phyloP scores from a whole-genome alignment of 2,329 filamentous ascomycete genomes.

The Neofusicoccum sp. region DNA sequence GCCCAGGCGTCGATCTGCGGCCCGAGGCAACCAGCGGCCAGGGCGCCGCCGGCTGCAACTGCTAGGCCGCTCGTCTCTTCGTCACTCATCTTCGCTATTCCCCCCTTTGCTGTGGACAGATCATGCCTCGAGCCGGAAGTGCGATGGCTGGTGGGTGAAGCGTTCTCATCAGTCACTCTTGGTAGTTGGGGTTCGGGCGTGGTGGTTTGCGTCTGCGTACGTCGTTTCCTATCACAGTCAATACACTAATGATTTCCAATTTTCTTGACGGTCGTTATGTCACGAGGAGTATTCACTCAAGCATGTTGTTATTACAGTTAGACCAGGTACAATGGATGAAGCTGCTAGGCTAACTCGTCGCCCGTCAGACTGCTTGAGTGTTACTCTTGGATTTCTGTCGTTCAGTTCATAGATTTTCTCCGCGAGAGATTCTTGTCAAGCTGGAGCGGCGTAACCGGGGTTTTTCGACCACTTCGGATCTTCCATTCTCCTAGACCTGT shows the following conservation, averaged over 20 bases:
- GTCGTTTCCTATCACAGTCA: conserved; percentile 18
- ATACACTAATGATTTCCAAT: conserved; percentile 20
- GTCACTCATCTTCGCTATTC: conserved; percentile 17
- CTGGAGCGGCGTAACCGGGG: not conserved
- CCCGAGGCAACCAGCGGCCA: conserved; percentile 58
- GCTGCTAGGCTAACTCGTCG: conserved; percentile 9
- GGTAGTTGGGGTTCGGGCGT: conserved; percentile 19
- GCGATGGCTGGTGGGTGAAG: not conserved
- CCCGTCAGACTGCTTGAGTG: not conserved
- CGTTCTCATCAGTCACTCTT: conserved; percentile 12
- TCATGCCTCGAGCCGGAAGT: conserved; percentile 4
- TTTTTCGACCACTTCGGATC: not conserved
- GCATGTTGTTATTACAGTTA: conserved; percentile 16
- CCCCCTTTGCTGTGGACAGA: conserved; percentile 16
- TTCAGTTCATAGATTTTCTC: not conserved
- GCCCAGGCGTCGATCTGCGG: conserved; percentile 66
- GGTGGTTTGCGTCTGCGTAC: conserved; percentile 17
- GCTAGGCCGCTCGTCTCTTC: conserved; percentile 43
- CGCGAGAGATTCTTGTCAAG: not conserved
- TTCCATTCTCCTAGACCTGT: not conserved
- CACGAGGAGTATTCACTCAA: conserved; percentile 12
- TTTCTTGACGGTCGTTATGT: conserved; percentile 18
- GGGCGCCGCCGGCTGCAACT: conserved; percentile 62
- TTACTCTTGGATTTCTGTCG: not conserved
- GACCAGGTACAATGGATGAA: conserved; percentile 17